These are phyloP conservation scores for Dryadomyces quercivorus DNA, from an alignment of 2,329 filamentous ascomycete species.

Conservation along the genomic window DNA sequence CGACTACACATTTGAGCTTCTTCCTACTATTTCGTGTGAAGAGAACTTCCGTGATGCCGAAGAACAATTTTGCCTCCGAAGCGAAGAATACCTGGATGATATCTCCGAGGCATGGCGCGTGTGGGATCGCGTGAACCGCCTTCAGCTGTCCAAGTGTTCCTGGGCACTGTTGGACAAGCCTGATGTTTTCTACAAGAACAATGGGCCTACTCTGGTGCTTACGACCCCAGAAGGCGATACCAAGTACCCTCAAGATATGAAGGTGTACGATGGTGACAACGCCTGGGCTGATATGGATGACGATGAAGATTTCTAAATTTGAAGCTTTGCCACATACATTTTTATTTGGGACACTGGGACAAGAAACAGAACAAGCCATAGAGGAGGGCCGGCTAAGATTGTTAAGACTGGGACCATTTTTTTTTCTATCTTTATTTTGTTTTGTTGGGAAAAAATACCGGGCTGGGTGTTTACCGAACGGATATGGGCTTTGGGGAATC, in stretches of 20 bases:
- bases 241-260: constrained; percentile 10
- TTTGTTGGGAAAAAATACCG: background rate
- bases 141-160: background rate
- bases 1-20: too few species aligned
- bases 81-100: background rate
- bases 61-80: background rate
- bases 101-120: background rate
- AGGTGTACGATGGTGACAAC: background rate
- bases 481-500: background rate
- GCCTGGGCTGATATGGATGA: constrained; percentile 5
- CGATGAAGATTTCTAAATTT: constrained; percentile 1
- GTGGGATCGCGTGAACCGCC: background rate
- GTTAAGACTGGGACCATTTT: background rate
- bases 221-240: constrained; percentile 8
- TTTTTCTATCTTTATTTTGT: background rate
- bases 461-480: background rate
- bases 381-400: background rate
- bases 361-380: background rate
- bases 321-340: background rate
- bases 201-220: constrained; percentile 4
- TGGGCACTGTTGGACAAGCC: constrained; percentile 5
- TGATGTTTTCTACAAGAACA: constrained; percentile 4
- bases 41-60: background rate
- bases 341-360: background rate
- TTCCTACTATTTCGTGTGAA: background rate